Evolutionary conservation across 1,139 yeast genomes (phyloP).

Genomic region (Lodderomyces orthopsilosis): DNA sequence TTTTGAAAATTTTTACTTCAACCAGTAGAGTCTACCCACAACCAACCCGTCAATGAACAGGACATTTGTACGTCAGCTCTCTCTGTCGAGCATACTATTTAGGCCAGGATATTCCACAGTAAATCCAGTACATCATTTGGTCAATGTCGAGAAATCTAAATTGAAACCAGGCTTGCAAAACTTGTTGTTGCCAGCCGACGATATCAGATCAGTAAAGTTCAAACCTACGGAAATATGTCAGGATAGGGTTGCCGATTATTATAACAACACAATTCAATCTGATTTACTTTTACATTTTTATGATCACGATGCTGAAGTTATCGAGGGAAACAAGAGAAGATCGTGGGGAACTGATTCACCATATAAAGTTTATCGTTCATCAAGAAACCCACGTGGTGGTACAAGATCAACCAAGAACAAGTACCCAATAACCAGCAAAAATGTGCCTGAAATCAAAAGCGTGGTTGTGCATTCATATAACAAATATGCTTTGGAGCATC

Average conservation of each 20-base stretch:
- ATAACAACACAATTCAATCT: conserved; percentile 65
- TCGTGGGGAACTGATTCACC: conserved; percentile 90
- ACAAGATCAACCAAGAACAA: conserved; percentile 71
- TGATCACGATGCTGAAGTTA: conserved; percentile 54
- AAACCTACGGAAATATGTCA: conserved; percentile 69
- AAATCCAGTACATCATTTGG: conserved; percentile 88
- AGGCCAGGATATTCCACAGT: conserved; percentile 79
- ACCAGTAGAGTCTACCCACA: background rate
- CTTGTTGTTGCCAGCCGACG: conserved; percentile 62
- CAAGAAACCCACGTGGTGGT: conserved; percentile 63
- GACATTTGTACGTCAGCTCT: conserved; percentile 43
- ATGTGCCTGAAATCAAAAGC: conserved; percentile 68
- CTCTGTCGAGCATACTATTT: conserved; percentile 34
- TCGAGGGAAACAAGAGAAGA: conserved; percentile 72
- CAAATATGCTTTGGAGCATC: conserved; percentile 68
- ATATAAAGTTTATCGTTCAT: conserved; percentile 79
- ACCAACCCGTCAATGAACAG: conserved; percentile 17
- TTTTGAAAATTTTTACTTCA: conserved; percentile 7
- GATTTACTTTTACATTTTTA: conserved; percentile 79
- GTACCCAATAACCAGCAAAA: conserved; percentile 59
- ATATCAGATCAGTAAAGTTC: conserved; percentile 73
- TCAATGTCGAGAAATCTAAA: conserved; percentile 67
- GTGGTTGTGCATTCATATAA: conserved; percentile 76
- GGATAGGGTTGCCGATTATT: conserved; percentile 81
- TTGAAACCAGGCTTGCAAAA: conserved; percentile 70